phyloP scores from a whole-genome alignment of 2,329 filamentous ascomycete species.

The Hymenoscyphus repandus region DNA sequence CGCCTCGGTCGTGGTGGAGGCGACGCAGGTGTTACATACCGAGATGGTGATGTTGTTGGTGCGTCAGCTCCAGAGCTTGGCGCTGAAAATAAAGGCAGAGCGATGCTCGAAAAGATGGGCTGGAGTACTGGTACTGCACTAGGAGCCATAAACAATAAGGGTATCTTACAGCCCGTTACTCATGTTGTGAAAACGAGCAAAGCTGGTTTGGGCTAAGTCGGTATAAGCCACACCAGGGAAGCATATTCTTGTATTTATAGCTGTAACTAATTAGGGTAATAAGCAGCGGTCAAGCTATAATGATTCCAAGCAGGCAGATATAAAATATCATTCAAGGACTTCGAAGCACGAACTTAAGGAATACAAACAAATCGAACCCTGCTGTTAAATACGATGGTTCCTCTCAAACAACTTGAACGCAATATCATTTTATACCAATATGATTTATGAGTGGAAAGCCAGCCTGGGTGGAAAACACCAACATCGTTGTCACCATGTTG shows the following conservation, averaged over 20 bases:
- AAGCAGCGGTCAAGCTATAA: neutral
- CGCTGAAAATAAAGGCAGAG: constrained; percentile 73
- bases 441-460: too few species aligned
- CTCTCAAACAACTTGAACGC: too few species aligned
- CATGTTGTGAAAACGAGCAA: constrained; percentile 85
- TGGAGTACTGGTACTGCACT: constrained; percentile 85
- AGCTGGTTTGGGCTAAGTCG: constrained; percentile 62
- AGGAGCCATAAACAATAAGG: constrained; percentile 77
- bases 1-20: constrained; percentile 32
- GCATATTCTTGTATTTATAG: too few species aligned
- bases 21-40: constrained; percentile 51
- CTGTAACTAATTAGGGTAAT: neutral
- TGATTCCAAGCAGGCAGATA: too few species aligned
- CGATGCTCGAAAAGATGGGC: constrained; percentile 95
- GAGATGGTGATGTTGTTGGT: constrained; percentile 84
- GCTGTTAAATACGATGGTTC: too few species aligned
- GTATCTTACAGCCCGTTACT: constrained; percentile 77
- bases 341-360: too few species aligned
- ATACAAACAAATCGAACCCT: too few species aligned
- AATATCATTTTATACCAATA: too few species aligned
- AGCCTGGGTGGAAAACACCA: too few species aligned
- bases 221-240: too few species aligned
- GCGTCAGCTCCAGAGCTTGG: constrained; percentile 80
- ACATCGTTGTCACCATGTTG: too few species aligned
- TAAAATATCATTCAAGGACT: too few species aligned